These are phyloP conservation scores for Phytophthora uliginosa DNA, from an alignment of 352 stramenopile genomes.

Conservation along the genomic window DNA sequence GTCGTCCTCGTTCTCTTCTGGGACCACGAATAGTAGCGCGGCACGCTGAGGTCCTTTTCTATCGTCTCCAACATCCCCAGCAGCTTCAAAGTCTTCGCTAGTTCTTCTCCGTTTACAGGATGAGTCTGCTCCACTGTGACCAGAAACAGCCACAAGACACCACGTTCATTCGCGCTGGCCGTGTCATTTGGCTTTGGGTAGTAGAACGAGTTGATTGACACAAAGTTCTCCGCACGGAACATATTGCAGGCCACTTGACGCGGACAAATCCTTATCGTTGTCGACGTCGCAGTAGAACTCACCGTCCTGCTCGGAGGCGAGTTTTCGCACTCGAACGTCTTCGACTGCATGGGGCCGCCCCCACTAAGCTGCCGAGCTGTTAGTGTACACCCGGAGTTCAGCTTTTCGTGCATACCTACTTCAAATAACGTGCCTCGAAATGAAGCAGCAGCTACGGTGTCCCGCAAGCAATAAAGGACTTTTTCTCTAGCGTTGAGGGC, in stretches of 20 bases:
- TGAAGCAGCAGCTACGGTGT: not conserved
- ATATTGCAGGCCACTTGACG: conserved; percentile 4
- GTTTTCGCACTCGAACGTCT: not conserved
- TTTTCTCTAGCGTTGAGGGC: not conserved
- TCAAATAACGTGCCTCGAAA: not conserved
- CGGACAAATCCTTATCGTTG: conserved; percentile 3
- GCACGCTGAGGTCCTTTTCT: not conserved
- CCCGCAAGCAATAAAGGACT: not conserved
- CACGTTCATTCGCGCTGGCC: not conserved
- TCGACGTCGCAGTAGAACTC: not conserved
- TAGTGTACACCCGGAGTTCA: not conserved
- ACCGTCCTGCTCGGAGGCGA: not conserved
- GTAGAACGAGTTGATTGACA: conserved; percentile 19
- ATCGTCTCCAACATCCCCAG: conserved; percentile 1
- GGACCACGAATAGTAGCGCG: not conserved
- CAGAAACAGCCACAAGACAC: conserved; percentile 8
- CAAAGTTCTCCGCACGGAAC: conserved; percentile 4
- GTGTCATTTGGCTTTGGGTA: not conserved
- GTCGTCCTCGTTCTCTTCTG: not conserved
- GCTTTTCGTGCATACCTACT: not conserved
- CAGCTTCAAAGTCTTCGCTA: not conserved
- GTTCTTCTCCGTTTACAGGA: conserved; percentile 7
- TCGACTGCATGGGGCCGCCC: not conserved
- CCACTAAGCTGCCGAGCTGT: not conserved
- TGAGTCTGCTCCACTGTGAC: conserved; percentile 8